Conservation (phyloP, 1,284 basidiomycete species). For the Cutaneotrichosporon cyanovorans region DNA sequence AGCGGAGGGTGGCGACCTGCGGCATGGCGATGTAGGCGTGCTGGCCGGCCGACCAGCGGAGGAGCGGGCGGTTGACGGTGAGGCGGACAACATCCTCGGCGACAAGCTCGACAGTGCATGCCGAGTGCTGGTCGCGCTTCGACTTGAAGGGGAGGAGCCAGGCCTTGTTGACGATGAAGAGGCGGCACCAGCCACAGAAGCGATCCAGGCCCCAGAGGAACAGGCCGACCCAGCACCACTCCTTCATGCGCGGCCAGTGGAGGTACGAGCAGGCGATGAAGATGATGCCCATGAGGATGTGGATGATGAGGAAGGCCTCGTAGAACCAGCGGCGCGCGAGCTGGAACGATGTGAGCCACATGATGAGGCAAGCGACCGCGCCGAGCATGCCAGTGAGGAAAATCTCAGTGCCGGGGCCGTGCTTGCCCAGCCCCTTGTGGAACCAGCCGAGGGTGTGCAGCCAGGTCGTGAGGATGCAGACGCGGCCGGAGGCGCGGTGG, state of each 20-base stretch:
- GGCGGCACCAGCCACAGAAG: conserved; percentile 51
- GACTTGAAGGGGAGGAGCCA: conserved; percentile 41
- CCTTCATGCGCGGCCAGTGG: conserved; percentile 11
- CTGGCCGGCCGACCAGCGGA: conserved; percentile 33
- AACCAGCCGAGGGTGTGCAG: conserved; percentile 26
- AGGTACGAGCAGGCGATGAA: conserved; percentile 17
- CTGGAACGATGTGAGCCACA: conserved; percentile 47
- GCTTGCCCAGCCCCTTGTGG: conserved; percentile 13
- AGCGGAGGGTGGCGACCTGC: conserved; percentile 29
- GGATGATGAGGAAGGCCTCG: conserved; percentile 51
- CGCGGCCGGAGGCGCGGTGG: conserved; percentile 31
- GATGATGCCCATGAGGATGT: conserved; percentile 39
- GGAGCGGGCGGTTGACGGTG: conserved; percentile 8
- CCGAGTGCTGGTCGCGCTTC: conserved; percentile 15
- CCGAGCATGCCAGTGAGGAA: conserved; percentile 5
- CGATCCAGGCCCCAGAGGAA: conserved; percentile 60
- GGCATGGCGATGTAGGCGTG: conserved; percentile 39
- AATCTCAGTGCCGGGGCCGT: conserved; percentile 12
- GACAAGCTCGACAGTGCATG: conserved; percentile 48
- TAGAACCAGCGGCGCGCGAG: conserved; percentile 47
- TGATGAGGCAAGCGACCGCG: conserved; percentile 23
- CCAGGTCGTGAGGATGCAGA: conserved; percentile 26
- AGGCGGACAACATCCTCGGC: conserved; percentile 44
- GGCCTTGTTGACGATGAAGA: conserved; percentile 52
- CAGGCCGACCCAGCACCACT: conserved; percentile 5